Evolutionary conservation across 2,329 filamentous ascomycete species (phyloP).

Genomic region (Claviceps fusiformis): DNA sequence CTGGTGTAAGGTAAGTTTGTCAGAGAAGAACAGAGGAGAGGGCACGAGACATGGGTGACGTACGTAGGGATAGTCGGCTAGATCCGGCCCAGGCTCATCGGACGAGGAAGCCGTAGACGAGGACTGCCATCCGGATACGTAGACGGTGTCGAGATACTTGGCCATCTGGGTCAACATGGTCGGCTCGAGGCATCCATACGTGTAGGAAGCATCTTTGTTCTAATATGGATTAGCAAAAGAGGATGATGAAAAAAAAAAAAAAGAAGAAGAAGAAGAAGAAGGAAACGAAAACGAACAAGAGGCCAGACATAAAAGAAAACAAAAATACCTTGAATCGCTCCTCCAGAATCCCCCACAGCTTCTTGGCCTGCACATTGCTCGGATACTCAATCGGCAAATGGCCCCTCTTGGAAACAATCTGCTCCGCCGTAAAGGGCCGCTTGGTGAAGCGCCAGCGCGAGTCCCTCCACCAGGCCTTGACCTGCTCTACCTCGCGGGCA

Average conservation of each 20-base stretch:
- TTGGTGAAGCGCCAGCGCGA: constrained; percentile 87
- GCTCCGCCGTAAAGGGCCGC: constrained; percentile 86
- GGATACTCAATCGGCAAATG: constrained; percentile 84
- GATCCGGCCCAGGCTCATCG: constrained; percentile 91
- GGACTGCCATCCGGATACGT: constrained; percentile 97
- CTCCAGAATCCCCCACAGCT: constrained; percentile 87
- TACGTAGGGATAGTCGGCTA: constrained; percentile 92
- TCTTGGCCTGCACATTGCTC: constrained; percentile 80
- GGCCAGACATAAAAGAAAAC: not conserved
- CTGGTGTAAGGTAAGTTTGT: constrained; percentile 27
- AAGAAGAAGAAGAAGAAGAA: too few species aligned
- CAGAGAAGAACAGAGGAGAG: not conserved
- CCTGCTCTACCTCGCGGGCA: constrained; percentile 68
- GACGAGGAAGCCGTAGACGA: constrained; percentile 91
- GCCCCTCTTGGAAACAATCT: constrained; percentile 91
- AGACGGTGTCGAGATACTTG: constrained; percentile 95
- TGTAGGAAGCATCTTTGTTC: constrained; percentile 78
- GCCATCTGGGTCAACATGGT: constrained; percentile 99
- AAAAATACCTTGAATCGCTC: constrained; percentile 58
- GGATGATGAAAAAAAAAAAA: not conserved
- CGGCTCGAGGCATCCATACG: constrained; percentile 92
- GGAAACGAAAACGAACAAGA: too few species aligned
- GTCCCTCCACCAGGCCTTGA: constrained; percentile 91
- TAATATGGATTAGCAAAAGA: constrained; percentile 19
- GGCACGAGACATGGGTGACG: constrained; percentile 21